These are phyloP conservation scores for Zea luxurians DNA, from an alignment of 176 grass and related monocot species.

Conservation along the genomic window DNA sequence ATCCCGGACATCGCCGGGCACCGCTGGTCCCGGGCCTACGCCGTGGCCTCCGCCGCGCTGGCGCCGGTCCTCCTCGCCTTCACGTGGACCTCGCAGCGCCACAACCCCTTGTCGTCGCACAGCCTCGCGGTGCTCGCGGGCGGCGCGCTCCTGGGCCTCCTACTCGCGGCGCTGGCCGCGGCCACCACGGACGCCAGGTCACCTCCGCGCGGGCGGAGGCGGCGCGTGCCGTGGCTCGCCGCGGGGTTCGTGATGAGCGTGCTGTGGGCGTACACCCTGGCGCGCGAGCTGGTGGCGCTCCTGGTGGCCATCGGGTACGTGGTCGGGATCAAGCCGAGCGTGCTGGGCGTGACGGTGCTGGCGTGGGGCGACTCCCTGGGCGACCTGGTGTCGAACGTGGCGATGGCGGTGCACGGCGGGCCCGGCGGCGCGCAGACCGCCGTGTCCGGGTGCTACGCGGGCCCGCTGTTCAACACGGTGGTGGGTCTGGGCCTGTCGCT, in stretches of 20 bases:
- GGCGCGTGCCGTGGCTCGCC: conserved; percentile 59
- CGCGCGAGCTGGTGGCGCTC: conserved; percentile 73
- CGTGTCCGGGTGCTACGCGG: conserved; percentile 71
- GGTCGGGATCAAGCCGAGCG: conserved; percentile 56
- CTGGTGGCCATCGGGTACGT: conserved; percentile 72
- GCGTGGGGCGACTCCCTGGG: conserved; percentile 91
- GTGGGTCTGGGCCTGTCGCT: conserved; percentile 72
- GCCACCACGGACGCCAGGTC: conserved; percentile 27
- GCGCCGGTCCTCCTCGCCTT: conserved; percentile 56
- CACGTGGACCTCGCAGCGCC: conserved; percentile 40
- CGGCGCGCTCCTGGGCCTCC: conserved; percentile 30
- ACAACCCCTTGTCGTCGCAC: background rate
- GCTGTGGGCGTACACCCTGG: conserved; percentile 76
- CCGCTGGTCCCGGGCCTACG: conserved; percentile 49
- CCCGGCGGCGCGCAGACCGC: conserved; percentile 73
- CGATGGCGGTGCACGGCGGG: conserved; percentile 64
- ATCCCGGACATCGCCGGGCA: conserved; percentile 76
- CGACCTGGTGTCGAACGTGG: conserved; percentile 77
- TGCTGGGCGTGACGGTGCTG: conserved; percentile 78
- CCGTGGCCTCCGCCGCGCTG: conserved; percentile 56
- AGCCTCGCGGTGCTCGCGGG: conserved; percentile 17
- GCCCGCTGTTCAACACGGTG: conserved; percentile 81
- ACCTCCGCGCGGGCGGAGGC: conserved; percentile 33
- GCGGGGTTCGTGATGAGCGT: conserved; percentile 91
- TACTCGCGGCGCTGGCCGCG: conserved; percentile 26